phyloP scores from a whole-genome alignment of 768 basidiomycete genomes.

The Dacryopinax spathularia region DNA sequence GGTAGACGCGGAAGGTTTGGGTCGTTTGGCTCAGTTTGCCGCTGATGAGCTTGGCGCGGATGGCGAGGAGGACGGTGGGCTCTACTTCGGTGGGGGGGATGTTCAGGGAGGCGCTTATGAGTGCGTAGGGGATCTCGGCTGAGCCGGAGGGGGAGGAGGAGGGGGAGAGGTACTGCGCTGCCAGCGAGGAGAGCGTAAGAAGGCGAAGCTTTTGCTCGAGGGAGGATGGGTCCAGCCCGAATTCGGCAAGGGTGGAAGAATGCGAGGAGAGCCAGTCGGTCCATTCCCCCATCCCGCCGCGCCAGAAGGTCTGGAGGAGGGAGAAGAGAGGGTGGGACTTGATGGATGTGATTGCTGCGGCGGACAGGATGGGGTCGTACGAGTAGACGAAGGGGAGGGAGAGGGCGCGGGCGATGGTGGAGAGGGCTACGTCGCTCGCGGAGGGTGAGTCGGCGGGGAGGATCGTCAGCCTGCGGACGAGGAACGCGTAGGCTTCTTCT shows the following conservation, averaged over 20 bases:
- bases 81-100: conserved; percentile 56
- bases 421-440: conserved; percentile 40
- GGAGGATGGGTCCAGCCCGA: conserved; percentile 43
- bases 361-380: conserved; percentile 64
- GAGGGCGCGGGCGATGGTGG: conserved; percentile 49
- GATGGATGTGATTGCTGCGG: conserved; percentile 51
- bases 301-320: conserved; percentile 63
- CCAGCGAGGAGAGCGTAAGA: conserved; percentile 58
- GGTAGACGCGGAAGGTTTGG: conserved; percentile 56
- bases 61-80: conserved; percentile 78
- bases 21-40: conserved; percentile 75
- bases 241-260: conserved; percentile 35
- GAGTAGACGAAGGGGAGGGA: conserved; percentile 57
- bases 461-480: conserved; percentile 44
- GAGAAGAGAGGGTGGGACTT: conserved; percentile 60
- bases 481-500: conserved; percentile 47
- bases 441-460: conserved; percentile 41
- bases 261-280: conserved; percentile 44
- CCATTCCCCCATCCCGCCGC: conserved; percentile 46
- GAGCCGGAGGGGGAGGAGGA: background rate
- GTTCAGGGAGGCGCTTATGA: conserved; percentile 52
- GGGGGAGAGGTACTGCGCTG: conserved; percentile 60
- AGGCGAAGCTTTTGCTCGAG: conserved; percentile 71
- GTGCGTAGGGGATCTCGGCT: conserved; percentile 48
- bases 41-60: conserved; percentile 61